phyloP scores from a whole-genome alignment of 2,329 filamentous ascomycete species.

The Ophiostoma populinum region DNA sequence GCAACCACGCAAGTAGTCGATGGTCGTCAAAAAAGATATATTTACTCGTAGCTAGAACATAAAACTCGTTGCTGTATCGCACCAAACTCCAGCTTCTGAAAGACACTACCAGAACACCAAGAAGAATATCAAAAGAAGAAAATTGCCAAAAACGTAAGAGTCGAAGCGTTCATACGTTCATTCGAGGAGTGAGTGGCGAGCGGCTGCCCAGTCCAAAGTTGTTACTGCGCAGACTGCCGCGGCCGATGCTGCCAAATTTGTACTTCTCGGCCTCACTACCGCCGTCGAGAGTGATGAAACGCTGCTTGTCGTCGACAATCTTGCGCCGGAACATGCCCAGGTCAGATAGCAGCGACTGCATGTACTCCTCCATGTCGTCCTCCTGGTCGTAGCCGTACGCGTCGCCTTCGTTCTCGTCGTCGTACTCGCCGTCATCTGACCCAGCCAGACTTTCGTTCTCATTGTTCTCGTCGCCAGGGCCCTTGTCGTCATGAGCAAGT shows the following conservation, averaged over 20 bases:
- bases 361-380: constrained; percentile 62
- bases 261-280: background rate
- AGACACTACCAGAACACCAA: too few species aligned
- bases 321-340: constrained; percentile 68
- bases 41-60: too few species aligned
- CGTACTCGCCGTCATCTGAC: constrained; percentile 40
- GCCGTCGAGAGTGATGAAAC: constrained; percentile 50
- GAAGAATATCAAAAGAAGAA: too few species aligned
- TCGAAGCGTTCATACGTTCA: too few species aligned
- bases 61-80: too few species aligned
- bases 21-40: too few species aligned
- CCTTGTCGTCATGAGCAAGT: constrained; percentile 2
- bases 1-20: too few species aligned
- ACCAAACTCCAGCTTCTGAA: too few species aligned
- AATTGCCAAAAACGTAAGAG: too few species aligned
- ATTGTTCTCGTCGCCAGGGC: constrained; percentile 14
- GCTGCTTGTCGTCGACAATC: constrained; percentile 61
- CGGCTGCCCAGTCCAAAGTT: too few species aligned
- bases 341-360: constrained; percentile 70
- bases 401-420: constrained; percentile 24
- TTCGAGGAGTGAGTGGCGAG: background rate
- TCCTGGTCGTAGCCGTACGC: constrained; percentile 29
- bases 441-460: constrained; percentile 11
- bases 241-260: too few species aligned
- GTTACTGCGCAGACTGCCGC: too few species aligned